Evolutionary conservation across 2,329 filamentous ascomycete genomes (phyloP), one percentile per base, ranked within the genome.

Genomic region (Cordyceps cicadae): DNA sequence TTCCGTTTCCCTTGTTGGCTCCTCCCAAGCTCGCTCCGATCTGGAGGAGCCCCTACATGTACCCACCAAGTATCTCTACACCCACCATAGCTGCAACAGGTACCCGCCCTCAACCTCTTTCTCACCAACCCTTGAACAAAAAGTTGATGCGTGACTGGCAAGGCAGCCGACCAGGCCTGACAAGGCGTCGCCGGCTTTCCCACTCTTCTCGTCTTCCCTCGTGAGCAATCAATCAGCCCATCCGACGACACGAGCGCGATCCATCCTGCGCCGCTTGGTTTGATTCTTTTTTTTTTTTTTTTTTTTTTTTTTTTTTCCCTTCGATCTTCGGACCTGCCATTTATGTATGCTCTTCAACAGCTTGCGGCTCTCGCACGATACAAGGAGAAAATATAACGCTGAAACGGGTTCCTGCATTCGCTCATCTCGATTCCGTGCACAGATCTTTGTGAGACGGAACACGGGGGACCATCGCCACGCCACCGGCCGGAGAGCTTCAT

Each of bases 101-200:
- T 61, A 61, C 60, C 34, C 12, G 34, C 8, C 34, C 9, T 8
- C 5, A 37, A 37, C 34, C 34, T 34, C 34, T 8, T 37, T 1
- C 29, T 21, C 46, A 21, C 8, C 34, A 14, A 14, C 12, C 11
- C 14, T 14, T 37, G 8, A 37, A 14, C 34, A 29, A 34, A 34
- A n/a, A 56, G 45, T 56, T 60, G 43, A 48, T 45, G 61, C 61
- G 61, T 62, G 61, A 62, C 43, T 59, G 29, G 24, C 43, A 55
- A 62, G 61, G 61, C 61, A 62, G 50, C 32, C 61, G 61, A 59
- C 56, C 61, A 54, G 50, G 55, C 54, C 50, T 21, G 32, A 55
- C 56, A 54, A 54, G 61, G 54, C 32, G 41, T 48, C 26, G 39
- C 9, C 29, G 15, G 17, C 51, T 52, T 34, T 50, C 19, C 46